Base-by-base conservation (phyloP, 805 yeast species). In the Candida takata region DNA sequence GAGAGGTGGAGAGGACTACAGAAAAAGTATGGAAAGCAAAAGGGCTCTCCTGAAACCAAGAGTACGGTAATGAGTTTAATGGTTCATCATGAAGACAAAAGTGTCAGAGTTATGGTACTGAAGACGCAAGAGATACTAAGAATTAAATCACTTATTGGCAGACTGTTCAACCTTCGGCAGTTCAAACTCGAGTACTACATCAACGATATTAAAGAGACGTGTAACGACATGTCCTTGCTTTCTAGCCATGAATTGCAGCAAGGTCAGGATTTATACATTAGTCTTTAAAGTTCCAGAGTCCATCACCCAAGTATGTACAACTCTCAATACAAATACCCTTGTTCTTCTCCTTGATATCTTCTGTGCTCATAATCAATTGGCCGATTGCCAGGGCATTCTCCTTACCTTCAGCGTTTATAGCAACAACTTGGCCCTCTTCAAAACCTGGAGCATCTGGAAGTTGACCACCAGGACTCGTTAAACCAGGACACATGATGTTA, bases 401-500 rank as follows among this genome's bases (percentile, higher is more conserved):
- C 54, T 90, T 90, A 40, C 95, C 95, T 61, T 88, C 96, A 33
- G 97, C 96, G 55, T 79, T 82, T 18, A 90, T 73, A 8, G 83
- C 71, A 31, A 88, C 95, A 20, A 84, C 70, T n/a, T 79, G 67
- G 36, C 72, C 94, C 47, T 74, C 68, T 28, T 72, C 77, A 40
- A 77, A 55, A 7, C 72, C 71, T 26, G 79, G 74, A 21, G 79
- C 79, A 17, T 79, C 88, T 15, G 96, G 95, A 42, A 87, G 65
- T 36, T 63, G 61, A 15, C 95, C 96, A 28, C 96, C 95, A 3
- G 80, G 70, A 14, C 92, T 78, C 1, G 95, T 86, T 44, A 86
- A 69, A 14, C 96, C 96, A 4, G 95, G 95, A 61, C 96, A 88
- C 97, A 88, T 88, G 52, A 88, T 84, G 54, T 88, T 88, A 20